phyloP scores from a whole-genome alignment of 768 basidiomycete genomes.

The Lentinula sp. region DNA sequence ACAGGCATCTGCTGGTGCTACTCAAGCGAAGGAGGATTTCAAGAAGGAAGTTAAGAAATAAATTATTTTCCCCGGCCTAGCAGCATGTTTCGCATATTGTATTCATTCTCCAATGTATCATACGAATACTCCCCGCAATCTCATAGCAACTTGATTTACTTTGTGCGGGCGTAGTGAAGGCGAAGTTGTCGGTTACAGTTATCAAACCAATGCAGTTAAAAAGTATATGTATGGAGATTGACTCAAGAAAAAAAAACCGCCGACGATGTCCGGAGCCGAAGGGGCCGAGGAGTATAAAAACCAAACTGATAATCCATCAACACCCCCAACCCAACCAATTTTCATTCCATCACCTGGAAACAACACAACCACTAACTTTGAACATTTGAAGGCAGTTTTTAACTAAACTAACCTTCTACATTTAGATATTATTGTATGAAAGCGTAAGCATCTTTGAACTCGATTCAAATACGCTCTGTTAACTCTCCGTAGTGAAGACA shows the following conservation, averaged over 20 bases:
- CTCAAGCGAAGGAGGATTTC: conserved; percentile 28
- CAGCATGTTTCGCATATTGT: neutral
- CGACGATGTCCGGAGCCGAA: neutral
- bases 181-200: too few species aligned
- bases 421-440: conserved; percentile 7
- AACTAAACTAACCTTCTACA: conserved; percentile 9
- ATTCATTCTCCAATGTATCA: too few species aligned
- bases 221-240: too few species aligned
- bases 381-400: conserved; percentile 8
- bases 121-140: too few species aligned
- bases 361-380: neutral
- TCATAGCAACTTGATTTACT: too few species aligned
- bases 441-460: neutral
- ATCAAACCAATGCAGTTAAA: too few species aligned
- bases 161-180: too few species aligned
- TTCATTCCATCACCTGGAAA: neutral
- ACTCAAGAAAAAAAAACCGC: too few species aligned
- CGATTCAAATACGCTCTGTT: neutral
- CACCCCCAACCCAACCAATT: neutral
- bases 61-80: neutral
- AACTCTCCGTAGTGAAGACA: conserved; percentile 55
- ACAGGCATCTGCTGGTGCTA: conserved; percentile 27
- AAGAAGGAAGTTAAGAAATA: conserved; percentile 24
- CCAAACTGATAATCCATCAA: neutral
- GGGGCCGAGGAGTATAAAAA: neutral